Evolutionary conservation across 176 grass and related monocot genomes (phyloP).

Genomic region (Paspalum vaginatum): DNA sequence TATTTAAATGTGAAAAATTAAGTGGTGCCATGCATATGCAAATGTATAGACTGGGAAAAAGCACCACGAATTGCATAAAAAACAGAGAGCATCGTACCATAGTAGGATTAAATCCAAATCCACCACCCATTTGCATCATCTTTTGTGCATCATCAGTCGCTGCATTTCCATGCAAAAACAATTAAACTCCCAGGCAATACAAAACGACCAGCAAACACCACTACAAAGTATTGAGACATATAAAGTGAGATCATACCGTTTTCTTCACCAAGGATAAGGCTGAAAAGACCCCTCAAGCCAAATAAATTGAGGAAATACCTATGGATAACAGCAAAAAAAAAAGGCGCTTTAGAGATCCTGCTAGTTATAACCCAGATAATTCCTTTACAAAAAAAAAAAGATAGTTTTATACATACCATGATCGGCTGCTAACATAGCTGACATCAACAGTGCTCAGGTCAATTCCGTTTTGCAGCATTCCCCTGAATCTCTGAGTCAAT

Average conservation of each 20-base stretch:
- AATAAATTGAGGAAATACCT: constrained; percentile 99
- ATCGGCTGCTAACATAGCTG: constrained; percentile 99
- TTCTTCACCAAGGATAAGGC: constrained; percentile 97
- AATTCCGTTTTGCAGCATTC: constrained; percentile 99
- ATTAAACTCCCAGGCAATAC: constrained; percentile 22
- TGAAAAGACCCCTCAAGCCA: constrained; percentile 96
- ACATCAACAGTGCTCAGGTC: constrained; percentile 98
- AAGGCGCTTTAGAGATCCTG: not conserved
- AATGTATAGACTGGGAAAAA: not conserved
- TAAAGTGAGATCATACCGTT: constrained; percentile 57
- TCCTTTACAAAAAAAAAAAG: constrained; percentile 19
- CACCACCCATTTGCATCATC: constrained; percentile 99
- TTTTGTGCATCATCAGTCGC: constrained; percentile 84
- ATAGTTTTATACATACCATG: constrained; percentile 61
- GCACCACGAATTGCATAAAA: not conserved
- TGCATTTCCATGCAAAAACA: constrained; percentile 48
- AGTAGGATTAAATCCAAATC: constrained; percentile 83
- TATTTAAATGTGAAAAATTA: not conserved
- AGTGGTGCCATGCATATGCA: not conserved
- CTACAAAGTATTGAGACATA: not conserved
- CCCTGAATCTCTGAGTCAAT: constrained; percentile 90
- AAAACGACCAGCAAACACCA: not conserved
- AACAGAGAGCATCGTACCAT: constrained; percentile 49
- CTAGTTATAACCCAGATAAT: constrained; percentile 18
- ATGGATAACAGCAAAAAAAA: constrained; percentile 41